Conservation (phyloP, 306 rosid species). For the Cotoneaster glaucophyllus region DNA sequence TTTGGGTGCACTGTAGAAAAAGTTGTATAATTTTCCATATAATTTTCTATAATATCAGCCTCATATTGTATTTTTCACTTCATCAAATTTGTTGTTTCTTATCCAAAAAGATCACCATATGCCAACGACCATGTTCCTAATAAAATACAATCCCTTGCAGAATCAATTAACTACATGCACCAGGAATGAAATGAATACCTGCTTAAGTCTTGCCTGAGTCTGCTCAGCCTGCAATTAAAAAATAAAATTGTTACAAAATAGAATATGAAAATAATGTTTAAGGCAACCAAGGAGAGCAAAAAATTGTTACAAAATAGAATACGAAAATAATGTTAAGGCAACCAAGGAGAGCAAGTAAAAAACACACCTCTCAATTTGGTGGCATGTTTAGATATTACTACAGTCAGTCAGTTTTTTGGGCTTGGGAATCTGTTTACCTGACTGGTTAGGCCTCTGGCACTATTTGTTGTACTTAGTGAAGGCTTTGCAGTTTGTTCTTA, state of each 20-base stretch:
- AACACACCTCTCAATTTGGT: neutral
- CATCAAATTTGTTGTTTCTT: neutral
- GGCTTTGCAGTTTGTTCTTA: neutral
- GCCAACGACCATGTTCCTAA: neutral
- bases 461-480: neutral
- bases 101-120: neutral
- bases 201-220: slow-evolving; percentile 61
- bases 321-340: neutral
- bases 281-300: slow-evolving; percentile 8
- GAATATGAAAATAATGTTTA: neutral
- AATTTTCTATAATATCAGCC: neutral
- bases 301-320: too few relatives aligned
- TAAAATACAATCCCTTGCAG: neutral
- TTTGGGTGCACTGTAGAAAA: neutral
- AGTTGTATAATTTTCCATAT: neutral
- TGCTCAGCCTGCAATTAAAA: slow-evolving; percentile 56
- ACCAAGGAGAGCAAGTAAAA: slow-evolving; percentile 7
- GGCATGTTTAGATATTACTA: neutral
- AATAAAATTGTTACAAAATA: slow-evolving; percentile 11
- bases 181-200: slow-evolving; percentile 45
- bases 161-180: slow-evolving; percentile 2
- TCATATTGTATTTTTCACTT: neutral
- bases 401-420: neutral
- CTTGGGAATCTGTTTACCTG: neutral
- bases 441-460: neutral